A percentile compares a stretch with the other conserved stretches of the same genome.
phyloP scores from a whole-genome alignment of 352 stramenopile species.

The Pseudoperonospora humuli region DNA sequence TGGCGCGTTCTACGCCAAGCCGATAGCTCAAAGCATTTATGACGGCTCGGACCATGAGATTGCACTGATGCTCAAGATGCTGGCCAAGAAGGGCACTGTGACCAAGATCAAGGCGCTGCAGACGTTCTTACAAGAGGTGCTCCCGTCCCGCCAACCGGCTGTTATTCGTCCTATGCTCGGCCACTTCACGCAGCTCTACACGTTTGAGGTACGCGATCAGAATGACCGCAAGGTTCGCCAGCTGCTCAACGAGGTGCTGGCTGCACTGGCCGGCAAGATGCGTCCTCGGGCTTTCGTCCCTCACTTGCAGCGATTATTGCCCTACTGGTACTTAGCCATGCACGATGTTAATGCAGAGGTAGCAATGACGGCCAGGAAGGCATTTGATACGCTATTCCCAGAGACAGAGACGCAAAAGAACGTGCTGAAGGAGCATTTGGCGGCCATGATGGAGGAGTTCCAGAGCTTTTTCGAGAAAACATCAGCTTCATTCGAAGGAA shows the following conservation, averaged over 20 bases:
- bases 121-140: slow-evolving; percentile 45
- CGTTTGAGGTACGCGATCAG: slow-evolving; percentile 73
- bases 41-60: slow-evolving; percentile 74
- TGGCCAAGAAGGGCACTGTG: slow-evolving; percentile 73
- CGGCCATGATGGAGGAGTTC: slow-evolving; percentile 52
- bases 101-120: slow-evolving; percentile 79
- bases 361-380: slow-evolving; percentile 34
- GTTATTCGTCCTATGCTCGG: slow-evolving; percentile 67
- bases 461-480: slow-evolving; percentile 55
- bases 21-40: slow-evolving; percentile 51
- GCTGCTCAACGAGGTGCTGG: slow-evolving; percentile 66
- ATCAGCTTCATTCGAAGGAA: slow-evolving; percentile 49
- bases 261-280: slow-evolving; percentile 47
- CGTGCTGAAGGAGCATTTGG: slow-evolving; percentile 35
- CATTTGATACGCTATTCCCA: slow-evolving; percentile 47
- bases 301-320: slow-evolving; percentile 62
- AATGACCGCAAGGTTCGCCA: slow-evolving; percentile 80
- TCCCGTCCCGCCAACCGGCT: slow-evolving; percentile 46
- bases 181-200: slow-evolving; percentile 72
- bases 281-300: slow-evolving; percentile 58
- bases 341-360: slow-evolving; percentile 64
- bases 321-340: slow-evolving; percentile 78
- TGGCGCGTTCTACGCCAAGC: slow-evolving; percentile 7
- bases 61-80: slow-evolving; percentile 73
- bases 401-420: slow-evolving; percentile 22